phyloP scores from a whole-genome alignment of 208 protist genomes.

The Naegleria fowleri region DNA sequence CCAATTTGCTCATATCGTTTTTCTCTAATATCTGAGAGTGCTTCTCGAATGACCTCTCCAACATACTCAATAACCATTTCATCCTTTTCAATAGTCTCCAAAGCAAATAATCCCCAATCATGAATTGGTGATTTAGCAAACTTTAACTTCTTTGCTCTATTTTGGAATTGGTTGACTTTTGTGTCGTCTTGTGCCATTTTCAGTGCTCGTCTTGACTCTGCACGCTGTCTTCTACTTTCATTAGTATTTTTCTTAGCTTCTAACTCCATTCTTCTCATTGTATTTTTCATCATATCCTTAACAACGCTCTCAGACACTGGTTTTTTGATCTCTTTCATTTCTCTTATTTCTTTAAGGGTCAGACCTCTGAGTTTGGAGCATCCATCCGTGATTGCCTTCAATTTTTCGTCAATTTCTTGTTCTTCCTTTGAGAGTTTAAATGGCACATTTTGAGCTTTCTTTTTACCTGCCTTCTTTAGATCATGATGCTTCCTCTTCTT shows the following conservation, averaged over 20 bases:
- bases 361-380: background rate
- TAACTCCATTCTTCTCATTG: background rate
- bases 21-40: slow-evolving; percentile 55
- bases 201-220: background rate
- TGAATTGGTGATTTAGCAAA: slow-evolving; percentile 58
- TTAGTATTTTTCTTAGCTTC: background rate
- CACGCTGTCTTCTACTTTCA: slow-evolving; percentile 6
- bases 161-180: slow-evolving; percentile 41
- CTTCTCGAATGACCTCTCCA: slow-evolving; percentile 47
- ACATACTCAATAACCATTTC: slow-evolving; percentile 66
- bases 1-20: slow-evolving; percentile 52
- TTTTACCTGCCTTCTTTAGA: background rate
- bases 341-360: background rate
- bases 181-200: background rate
- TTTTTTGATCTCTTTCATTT: slow-evolving; percentile 19
- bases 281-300: background rate
- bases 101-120: slow-evolving; percentile 60
- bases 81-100: slow-evolving; percentile 52
- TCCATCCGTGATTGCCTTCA: background rate
- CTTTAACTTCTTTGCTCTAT: slow-evolving; percentile 52
- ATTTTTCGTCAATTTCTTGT: background rate
- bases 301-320: background rate
- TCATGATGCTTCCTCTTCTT: background rate
- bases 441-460: background rate
- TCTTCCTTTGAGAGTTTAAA: background rate